Percentiles rank a stretch among this genome's conserved stretches.
phyloP scores from a whole-genome alignment of 768 basidiomycete species.

The Punctularia strigosozonata region DNA sequence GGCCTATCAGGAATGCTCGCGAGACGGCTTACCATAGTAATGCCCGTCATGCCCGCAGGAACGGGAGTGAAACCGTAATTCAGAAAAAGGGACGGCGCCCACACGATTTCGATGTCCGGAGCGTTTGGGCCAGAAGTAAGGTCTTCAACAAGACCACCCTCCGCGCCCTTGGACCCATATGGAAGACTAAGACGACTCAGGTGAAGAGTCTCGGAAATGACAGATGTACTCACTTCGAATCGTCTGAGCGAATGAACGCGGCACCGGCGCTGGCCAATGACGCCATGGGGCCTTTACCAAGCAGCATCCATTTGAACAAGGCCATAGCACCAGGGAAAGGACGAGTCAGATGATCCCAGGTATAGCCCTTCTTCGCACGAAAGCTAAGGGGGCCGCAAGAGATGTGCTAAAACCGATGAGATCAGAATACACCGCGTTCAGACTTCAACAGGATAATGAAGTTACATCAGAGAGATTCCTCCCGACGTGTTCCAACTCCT shows the following conservation, averaged over 20 bases:
- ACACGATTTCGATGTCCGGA: conserved; percentile 8
- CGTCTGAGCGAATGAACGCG: neutral
- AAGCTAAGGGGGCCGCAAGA: conserved; percentile 5
- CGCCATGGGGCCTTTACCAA: neutral
- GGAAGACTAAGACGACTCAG: neutral
- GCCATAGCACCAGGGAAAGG: neutral
- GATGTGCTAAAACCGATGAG: conserved; percentile 4
- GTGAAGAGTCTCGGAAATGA: too few species aligned
- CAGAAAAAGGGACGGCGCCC: conserved; percentile 2
- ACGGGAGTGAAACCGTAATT: neutral
- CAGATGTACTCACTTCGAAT: neutral
- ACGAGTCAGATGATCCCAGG: conserved; percentile 6
- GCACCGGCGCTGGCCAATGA: neutral
- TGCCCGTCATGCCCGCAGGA: neutral
- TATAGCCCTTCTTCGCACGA: conserved; percentile 7
- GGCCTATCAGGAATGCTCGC: neutral
- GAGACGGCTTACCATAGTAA: neutral
- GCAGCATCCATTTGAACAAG: neutral
- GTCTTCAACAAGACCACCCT: conserved; percentile 1
- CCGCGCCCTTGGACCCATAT: neutral
- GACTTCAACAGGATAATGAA: neutral
- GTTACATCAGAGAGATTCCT: neutral
- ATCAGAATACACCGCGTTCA: neutral
- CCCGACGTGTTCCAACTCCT: neutral
- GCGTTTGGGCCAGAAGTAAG: conserved; percentile 6